phyloP scores from a whole-genome alignment of 345 rosid species.

The Murraya paniculata region DNA sequence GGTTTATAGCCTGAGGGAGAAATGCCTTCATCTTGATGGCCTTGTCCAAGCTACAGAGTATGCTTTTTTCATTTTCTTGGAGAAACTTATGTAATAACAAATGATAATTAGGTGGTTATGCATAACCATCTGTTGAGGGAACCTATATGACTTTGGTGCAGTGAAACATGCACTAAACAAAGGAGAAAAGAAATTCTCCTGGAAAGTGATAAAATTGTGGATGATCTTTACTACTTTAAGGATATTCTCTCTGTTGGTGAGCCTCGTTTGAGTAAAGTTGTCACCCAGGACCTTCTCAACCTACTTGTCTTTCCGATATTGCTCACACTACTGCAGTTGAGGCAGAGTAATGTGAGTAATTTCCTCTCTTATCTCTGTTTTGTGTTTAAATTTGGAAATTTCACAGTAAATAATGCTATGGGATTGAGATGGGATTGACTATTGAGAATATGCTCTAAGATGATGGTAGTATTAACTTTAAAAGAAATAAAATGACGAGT shows the following conservation, averaged over 20 bases:
- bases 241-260: slow-evolving; percentile 55
- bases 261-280: slow-evolving; percentile 39
- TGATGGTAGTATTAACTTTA: neutral
- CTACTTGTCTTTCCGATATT: slow-evolving; percentile 51
- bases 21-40: slow-evolving; percentile 43
- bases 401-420: neutral
- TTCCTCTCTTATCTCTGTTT: slow-evolving; percentile 15
- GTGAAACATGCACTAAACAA: slow-evolving; percentile 30
- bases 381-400: slow-evolving; percentile 8
- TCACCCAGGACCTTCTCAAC: slow-evolving; percentile 43
- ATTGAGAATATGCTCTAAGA: neutral
- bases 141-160: slow-evolving; percentile 29
- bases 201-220: slow-evolving; percentile 54
- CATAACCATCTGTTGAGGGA: slow-evolving; percentile 5
- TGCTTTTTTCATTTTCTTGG: slow-evolving; percentile 12
- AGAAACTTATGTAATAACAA: slow-evolving; percentile 10
- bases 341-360: slow-evolving; percentile 45
- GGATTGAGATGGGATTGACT: neutral
- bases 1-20: slow-evolving; percentile 47
- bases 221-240: slow-evolving; percentile 65
- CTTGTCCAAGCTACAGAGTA: slow-evolving; percentile 46
- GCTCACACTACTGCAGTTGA: slow-evolving; percentile 38
- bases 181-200: slow-evolving; percentile 34
- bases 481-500: too few relatives aligned
- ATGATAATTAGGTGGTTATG: neutral